These are phyloP conservation scores for Jackrogersella minutella DNA, from an alignment of 495 filamentous ascomycete species.

Conservation along the genomic window DNA sequence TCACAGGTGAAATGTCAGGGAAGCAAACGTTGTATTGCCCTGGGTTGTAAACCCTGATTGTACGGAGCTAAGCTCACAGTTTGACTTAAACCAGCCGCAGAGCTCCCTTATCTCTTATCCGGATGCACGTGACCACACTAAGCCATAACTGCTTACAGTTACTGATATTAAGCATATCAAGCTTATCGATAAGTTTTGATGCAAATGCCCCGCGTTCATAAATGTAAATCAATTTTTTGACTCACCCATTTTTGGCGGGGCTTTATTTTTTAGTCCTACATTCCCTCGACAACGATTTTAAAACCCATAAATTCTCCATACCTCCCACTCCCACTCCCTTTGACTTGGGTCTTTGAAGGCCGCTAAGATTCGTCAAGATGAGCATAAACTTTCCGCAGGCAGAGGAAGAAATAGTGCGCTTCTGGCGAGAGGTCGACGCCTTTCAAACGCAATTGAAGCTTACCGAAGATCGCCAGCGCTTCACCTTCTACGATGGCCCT, in stretches of 20 bases:
- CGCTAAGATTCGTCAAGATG: slow-evolving; percentile 27
- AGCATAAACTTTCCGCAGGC: slow-evolving; percentile 33
- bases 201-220: slow-evolving; percentile 27
- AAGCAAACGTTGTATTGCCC: too few relatives aligned
- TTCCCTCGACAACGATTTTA: slow-evolving; percentile 30
- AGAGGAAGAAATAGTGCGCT: slow-evolving; percentile 36
- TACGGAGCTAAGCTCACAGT: too few relatives aligned
- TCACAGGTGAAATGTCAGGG: too few relatives aligned
- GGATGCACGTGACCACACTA: too few relatives aligned
- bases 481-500: slow-evolving; percentile 84
- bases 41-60: too few relatives aligned
- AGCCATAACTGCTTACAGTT: too few relatives aligned
- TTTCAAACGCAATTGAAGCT: slow-evolving; percentile 62
- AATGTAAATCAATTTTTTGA: background rate
- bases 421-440: slow-evolving; percentile 48
- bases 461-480: slow-evolving; percentile 70
- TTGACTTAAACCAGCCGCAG: too few relatives aligned
- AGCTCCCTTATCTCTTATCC: too few relatives aligned
- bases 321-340: background rate
- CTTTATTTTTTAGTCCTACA: slow-evolving; percentile 30
- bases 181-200: background rate
- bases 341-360: background rate
- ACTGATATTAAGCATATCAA: too few relatives aligned
- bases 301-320: background rate
- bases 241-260: too few relatives aligned